Evolutionary conservation across 257 asterid genomes (phyloP), one percentile per base, ranked within the genome.

Genomic region (Eustoma russellianum): DNA sequence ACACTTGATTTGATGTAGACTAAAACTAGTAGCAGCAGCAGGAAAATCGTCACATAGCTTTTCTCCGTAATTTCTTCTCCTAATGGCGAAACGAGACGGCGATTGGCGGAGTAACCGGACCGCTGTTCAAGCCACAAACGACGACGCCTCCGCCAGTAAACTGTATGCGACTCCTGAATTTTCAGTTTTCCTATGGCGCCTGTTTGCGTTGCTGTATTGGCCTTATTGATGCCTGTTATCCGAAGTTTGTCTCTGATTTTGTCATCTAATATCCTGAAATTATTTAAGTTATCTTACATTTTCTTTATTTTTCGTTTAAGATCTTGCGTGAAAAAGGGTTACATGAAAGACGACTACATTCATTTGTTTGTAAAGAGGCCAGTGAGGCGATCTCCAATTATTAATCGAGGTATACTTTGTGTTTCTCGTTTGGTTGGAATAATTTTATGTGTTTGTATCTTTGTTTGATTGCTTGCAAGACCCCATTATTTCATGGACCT

Each of bases 91-190:
- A 60, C 70, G 76, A 51, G 70, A 69, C 52, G 67, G 71, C 64
- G 94, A 86, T 71, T 60, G 63, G 70, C 85, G 93, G 46, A 86
- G 89, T 87, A 83, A 83, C 74, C 73, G 77, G 58, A 78, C 83
- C 63, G 88, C 97, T 52, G 94, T 90, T 53, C 97, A 90, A 68
- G 97, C 97, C 71, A 90, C 94, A 64, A 86, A 90, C 77, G 94
- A 83, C 74, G 98, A 90, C 63, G 98, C 98, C 61, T 83, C 98
- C 41, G 98, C 96, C 41, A 90, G 96, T 77, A 86, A 90, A 69
- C 82, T 86, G 97, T 89, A 77, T 16, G 66, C 13, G 16, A 17
- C 33, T 57, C 47, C 14, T 10, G 28, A 43, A 38, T 18, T 60
- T 18, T 43, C 33, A 8, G 12, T 60, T 56, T 59, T 41, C 13